Conservation (phyloP, 75 land plant genomes). For the Pinus tabuliformis region DNA sequence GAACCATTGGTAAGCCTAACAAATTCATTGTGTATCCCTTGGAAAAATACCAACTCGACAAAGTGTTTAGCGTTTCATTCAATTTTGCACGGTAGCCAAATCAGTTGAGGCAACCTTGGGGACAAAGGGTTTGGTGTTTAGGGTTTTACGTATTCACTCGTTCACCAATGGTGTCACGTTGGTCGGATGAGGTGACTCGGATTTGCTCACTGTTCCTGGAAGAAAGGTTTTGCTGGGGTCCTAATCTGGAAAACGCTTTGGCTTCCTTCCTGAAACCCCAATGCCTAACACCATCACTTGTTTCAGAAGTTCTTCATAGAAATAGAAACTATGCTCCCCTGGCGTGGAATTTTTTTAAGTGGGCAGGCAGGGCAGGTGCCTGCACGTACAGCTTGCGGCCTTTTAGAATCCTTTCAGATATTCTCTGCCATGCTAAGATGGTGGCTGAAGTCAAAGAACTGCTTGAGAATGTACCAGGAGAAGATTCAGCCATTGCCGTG, state of each 20-base stretch:
- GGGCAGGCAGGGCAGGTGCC: neutral
- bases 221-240: constrained; percentile 1
- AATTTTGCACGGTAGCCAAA: too few species aligned
- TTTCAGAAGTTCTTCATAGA: neutral
- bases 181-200: neutral
- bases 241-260: constrained; percentile 6
- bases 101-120: too few species aligned
- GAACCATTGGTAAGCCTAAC: too few species aligned
- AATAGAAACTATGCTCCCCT: neutral
- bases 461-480: neutral
- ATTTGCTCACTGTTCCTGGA: neutral
- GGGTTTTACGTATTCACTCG: too few species aligned
- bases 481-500: neutral
- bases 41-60: too few species aligned
- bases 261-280: neutral
- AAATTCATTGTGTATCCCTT: too few species aligned
- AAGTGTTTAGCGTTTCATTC: too few species aligned
- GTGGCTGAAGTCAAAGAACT: constrained; percentile 1
- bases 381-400: neutral
- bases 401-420: neutral
- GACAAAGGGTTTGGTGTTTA: too few species aligned
- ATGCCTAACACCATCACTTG: constrained; percentile 4
- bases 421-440: constrained; percentile 5
- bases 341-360: constrained; percentile 10
- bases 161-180: neutral